phyloP scores from a whole-genome alignment of 2,329 filamentous ascomycete genomes.

The Leptographium procerum region DNA sequence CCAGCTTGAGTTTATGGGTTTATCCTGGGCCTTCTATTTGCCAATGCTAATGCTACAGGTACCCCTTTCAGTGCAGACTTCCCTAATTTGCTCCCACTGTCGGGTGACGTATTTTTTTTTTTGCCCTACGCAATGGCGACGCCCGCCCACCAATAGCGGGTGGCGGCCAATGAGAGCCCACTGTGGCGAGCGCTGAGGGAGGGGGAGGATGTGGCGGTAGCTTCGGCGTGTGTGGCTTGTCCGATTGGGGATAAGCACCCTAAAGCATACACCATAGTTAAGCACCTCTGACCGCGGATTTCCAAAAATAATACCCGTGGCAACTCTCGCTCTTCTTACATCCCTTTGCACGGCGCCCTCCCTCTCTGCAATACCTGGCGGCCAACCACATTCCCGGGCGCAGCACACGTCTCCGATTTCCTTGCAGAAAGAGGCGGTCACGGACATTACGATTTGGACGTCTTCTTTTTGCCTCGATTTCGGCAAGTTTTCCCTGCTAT shows the following conservation, averaged over 20 bases:
- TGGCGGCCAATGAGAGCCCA: background rate
- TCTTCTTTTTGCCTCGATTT: background rate
- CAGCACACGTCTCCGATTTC: background rate
- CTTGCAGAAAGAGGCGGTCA: background rate
- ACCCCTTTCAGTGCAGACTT: background rate
- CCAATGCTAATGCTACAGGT: too few species aligned
- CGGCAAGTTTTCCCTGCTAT: background rate
- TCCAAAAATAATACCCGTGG: background rate
- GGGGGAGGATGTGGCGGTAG: background rate
- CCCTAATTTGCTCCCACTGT: background rate
- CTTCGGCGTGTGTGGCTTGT: conserved; percentile 1
- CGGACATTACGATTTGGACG: background rate
- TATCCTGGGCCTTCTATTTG: too few species aligned
- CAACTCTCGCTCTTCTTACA: background rate
- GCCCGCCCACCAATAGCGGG: too few species aligned
- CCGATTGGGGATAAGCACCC: conserved; percentile 2
- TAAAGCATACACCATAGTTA: background rate
- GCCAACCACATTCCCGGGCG: background rate
- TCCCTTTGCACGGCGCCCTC: background rate
- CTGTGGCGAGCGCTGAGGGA: background rate
- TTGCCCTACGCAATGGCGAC: background rate
- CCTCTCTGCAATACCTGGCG: background rate
- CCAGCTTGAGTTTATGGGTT: background rate
- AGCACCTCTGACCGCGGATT: background rate
- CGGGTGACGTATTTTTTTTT: background rate